Evolutionary conservation across 495 filamentous ascomycete genomes (phyloP).

Genomic region (Penicillium alfredii): DNA sequence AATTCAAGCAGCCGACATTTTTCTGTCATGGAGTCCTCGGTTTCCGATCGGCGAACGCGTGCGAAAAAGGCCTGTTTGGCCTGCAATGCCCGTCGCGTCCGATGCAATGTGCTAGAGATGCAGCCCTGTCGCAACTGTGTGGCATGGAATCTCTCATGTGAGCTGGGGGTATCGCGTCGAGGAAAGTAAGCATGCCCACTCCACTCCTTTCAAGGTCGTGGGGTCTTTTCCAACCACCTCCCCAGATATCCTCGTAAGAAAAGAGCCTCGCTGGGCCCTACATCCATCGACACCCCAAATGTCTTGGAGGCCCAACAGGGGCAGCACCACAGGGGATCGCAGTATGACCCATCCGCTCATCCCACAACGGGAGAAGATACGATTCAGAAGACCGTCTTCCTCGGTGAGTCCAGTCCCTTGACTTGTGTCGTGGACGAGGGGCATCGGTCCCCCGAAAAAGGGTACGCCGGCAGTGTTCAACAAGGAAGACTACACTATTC

Average conservation of each 20-base stretch:
- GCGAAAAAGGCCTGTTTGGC: constrained; percentile 41
- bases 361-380: constrained; percentile 4
- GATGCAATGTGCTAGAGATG: constrained; percentile 41
- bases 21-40: constrained; percentile 8
- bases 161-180: constrained; percentile 38
- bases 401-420: constrained; percentile 38
- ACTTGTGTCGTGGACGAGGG: constrained; percentile 37
- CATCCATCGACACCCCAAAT: constrained; percentile 1
- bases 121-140: constrained; percentile 42
- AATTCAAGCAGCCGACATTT: constrained; percentile 7
- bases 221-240: background rate
- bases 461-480: constrained; percentile 17
- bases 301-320: no score
- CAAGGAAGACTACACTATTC: constrained; percentile 33
- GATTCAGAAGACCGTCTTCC: constrained; percentile 32
- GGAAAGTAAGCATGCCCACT: constrained; percentile 43
- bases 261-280: background rate
- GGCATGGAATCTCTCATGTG: constrained; percentile 33
- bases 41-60: constrained; percentile 21
- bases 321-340: background rate
- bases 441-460: constrained; percentile 26
- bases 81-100: constrained; percentile 42
- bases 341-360: constrained; percentile 11
- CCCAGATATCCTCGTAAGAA: no score
- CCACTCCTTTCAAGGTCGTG: no score